These are phyloP conservation scores for Crithidia expoeki DNA, from an alignment of 208 protist species.

Conservation along the genomic window DNA sequence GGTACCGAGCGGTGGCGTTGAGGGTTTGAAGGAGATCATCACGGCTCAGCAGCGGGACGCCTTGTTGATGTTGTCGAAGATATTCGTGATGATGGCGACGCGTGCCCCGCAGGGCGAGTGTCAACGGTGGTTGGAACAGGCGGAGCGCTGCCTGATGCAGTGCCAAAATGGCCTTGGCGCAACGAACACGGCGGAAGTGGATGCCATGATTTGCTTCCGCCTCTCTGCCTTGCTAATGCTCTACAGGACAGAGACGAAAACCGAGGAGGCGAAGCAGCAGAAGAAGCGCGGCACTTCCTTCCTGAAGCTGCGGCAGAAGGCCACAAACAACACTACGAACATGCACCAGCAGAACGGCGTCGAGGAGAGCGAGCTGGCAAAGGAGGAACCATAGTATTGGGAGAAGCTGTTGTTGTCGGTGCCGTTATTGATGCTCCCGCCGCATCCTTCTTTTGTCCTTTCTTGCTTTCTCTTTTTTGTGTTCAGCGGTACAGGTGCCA, in stretches of 20 bases:
- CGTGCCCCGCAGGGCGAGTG: slow-evolving; percentile 70
- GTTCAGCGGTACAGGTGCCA: not conserved
- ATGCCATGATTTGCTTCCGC: slow-evolving; percentile 75
- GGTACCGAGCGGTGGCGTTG: slow-evolving; percentile 57
- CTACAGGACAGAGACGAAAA: slow-evolving; percentile 69
- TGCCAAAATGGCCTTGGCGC: slow-evolving; percentile 54
- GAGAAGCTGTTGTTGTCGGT: too few species aligned
- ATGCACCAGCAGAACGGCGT: slow-evolving; percentile 46
- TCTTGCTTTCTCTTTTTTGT: slow-evolving; percentile 1
- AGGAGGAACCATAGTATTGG: slow-evolving; percentile 16
- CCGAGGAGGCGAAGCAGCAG: slow-evolving; percentile 55
- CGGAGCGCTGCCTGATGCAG: slow-evolving; percentile 81
- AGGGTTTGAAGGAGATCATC: slow-evolving; percentile 69
- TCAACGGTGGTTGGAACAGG: slow-evolving; percentile 71
- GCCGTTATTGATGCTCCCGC: too few species aligned
- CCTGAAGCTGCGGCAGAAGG: slow-evolving; percentile 28
- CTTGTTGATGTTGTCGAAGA: slow-evolving; percentile 68
- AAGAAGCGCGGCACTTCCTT: slow-evolving; percentile 56
- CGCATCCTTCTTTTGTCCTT: too few species aligned
- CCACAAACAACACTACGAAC: slow-evolving; percentile 4
- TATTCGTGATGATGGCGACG: slow-evolving; percentile 88
- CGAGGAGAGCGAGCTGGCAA: slow-evolving; percentile 41
- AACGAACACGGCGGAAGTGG: slow-evolving; percentile 37
- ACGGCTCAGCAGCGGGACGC: slow-evolving; percentile 79
- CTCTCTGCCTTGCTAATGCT: slow-evolving; percentile 71